A percentile compares a stretch with the other conserved stretches of the same genome.
Conservation (phyloP, 768 basidiomycete species). For the Austroboletus festivus region DNA sequence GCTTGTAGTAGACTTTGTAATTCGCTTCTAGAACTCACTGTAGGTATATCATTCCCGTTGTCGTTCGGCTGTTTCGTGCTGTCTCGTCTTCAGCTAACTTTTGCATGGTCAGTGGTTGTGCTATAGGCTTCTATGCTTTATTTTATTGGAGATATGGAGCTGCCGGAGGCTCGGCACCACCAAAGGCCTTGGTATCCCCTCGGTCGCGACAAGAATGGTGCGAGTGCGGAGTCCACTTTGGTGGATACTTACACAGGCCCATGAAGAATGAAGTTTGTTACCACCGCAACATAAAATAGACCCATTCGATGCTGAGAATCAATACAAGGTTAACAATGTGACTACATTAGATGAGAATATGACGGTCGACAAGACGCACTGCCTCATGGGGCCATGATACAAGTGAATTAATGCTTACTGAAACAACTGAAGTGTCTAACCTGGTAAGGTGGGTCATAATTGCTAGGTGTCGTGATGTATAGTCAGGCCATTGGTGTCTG, state of each 20-base stretch:
- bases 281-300: conserved; percentile 45
- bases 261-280: background rate
- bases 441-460: no score
- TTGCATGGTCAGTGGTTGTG: no score
- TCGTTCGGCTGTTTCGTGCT: no score
- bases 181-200: background rate
- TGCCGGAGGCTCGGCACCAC: background rate
- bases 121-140: no score
- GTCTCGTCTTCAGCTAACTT: no score
- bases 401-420: no score
- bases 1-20: conserved; percentile 29
- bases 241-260: conserved; percentile 32
- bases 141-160: background rate
- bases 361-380: conserved; percentile 35
- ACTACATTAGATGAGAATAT: background rate
- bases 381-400: no score
- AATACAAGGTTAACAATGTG: conserved; percentile 5
- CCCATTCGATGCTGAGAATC: conserved; percentile 63
- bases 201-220: conserved; percentile 13
- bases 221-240: conserved; percentile 21
- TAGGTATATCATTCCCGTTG: no score
- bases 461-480: no score
- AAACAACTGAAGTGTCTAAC: no score
- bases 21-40: conserved; percentile 14
- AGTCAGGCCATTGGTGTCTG: no score